These are phyloP conservation scores for Coemansia guatemalensis DNA, from an alignment of 192 early-diverging fungal species.

Conservation along the genomic window DNA sequence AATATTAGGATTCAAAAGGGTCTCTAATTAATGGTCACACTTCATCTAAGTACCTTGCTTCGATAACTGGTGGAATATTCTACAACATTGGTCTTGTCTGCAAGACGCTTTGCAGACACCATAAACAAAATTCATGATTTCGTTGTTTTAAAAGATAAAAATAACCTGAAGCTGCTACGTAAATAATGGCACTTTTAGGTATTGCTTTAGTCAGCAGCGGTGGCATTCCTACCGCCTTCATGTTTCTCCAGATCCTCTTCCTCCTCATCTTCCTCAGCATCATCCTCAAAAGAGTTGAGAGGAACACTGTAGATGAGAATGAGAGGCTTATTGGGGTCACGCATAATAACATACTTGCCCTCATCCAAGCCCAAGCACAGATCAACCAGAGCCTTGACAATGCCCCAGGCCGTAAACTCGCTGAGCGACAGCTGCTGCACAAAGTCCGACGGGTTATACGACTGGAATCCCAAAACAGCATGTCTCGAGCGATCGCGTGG, in stretches of 20 bases:
- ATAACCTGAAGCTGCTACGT: too few species aligned
- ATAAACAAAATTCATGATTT: too few species aligned
- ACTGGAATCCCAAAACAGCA: conserved; percentile 76
- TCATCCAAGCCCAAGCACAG: conserved; percentile 81
- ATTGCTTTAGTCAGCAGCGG: conserved; percentile 7
- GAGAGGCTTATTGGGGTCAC: conserved; percentile 94
- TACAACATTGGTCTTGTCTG: too few species aligned
- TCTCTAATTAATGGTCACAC: too few species aligned
- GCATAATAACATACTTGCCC: conserved; percentile 93
- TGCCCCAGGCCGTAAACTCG: conserved; percentile 91
- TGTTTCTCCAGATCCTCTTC: conserved; percentile 6
- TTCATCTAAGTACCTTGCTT: too few species aligned
- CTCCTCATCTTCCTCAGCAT: conserved; percentile 22
- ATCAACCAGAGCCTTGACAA: conserved; percentile 92
- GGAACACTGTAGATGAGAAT: conserved; percentile 83
- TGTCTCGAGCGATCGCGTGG: conserved; percentile 82
- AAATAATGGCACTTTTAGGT: too few species aligned
- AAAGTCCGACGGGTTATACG: conserved; percentile 89
- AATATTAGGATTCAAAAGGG: too few species aligned
- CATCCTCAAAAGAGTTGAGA: conserved; percentile 62
- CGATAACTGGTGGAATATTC: too few species aligned
- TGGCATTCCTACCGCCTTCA: neutral
- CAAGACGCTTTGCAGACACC: too few species aligned
- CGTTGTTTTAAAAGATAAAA: too few species aligned
- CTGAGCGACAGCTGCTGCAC: conserved; percentile 84